A percentile compares a stretch with the other conserved stretches of the same genome.
Evolutionary conservation across 768 basidiomycete species (phyloP).

Genomic region (Polyporus arcularius): DNA sequence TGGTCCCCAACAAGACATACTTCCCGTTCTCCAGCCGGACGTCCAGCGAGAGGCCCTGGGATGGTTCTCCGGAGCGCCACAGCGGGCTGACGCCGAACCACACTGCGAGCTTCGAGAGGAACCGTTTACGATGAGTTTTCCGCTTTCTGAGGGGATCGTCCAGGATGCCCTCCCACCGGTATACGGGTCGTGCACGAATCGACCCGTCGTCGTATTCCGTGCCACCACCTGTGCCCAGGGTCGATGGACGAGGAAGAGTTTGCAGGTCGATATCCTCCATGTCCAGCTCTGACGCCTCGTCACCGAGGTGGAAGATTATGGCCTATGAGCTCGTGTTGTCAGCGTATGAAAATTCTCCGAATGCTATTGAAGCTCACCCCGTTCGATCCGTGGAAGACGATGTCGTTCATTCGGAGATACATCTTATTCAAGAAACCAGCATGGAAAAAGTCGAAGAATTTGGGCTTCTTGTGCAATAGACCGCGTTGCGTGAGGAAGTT

Average conservation of each 20-base stretch:
- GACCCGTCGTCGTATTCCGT: conserved; percentile 68
- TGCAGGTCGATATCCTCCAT: conserved; percentile 65
- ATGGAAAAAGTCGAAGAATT: conserved; percentile 53
- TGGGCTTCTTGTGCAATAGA: conserved; percentile 47
- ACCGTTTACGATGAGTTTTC: conserved; percentile 38
- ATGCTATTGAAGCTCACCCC: conserved; percentile 39
- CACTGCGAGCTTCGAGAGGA: conserved; percentile 55
- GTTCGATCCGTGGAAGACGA: conserved; percentile 54
- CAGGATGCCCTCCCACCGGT: conserved; percentile 71
- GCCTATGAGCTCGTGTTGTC: conserved; percentile 41
- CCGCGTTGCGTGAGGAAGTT: conserved; percentile 64
- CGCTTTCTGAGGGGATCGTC: conserved; percentile 49
- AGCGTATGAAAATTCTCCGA: not conserved
- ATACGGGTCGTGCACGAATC: conserved; percentile 61
- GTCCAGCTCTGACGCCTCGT: conserved; percentile 51
- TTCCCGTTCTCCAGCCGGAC: conserved; percentile 56
- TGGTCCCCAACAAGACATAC: conserved; percentile 48
- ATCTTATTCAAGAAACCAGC: conserved; percentile 71
- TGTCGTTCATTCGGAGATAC: conserved; percentile 70
- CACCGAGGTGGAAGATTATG: conserved; percentile 64
- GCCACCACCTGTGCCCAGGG: conserved; percentile 65
- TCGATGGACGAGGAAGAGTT: conserved; percentile 51
- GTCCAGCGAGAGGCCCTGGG: conserved; percentile 62
- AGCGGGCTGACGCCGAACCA: conserved; percentile 71
- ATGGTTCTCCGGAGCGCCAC: conserved; percentile 53